A percentile compares a stretch with the other conserved stretches of the same genome.
These are phyloP conservation scores for Astrocystis sublimbata DNA, from an alignment of 495 filamentous ascomycete genomes.

Conservation along the genomic window DNA sequence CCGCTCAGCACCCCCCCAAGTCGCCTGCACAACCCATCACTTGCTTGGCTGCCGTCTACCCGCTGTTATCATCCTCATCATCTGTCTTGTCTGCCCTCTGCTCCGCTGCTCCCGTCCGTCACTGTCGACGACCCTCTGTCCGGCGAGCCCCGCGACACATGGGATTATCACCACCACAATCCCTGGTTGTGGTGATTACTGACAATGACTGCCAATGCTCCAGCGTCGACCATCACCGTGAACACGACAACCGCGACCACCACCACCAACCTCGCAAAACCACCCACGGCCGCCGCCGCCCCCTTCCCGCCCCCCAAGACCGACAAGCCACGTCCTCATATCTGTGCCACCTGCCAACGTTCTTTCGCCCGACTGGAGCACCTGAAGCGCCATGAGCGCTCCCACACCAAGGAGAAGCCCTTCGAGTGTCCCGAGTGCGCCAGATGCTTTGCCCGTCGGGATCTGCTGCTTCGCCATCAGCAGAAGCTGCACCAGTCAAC, in stretches of 20 bases:
- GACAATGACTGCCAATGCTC: slow-evolving; percentile 24
- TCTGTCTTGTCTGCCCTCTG: not conserved
- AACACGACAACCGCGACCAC: too few relatives aligned
- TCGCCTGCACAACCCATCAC: not conserved
- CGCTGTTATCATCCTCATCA: too few relatives aligned
- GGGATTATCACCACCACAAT: slow-evolving; percentile 2
- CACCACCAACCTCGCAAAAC: too few relatives aligned
- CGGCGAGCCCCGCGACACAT: slow-evolving; percentile 16
- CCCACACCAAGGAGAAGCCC: slow-evolving; percentile 98
- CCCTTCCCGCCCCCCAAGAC: slow-evolving; percentile 81
- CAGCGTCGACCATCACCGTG: slow-evolving; percentile 54
- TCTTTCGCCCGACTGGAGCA: slow-evolving; percentile 96
- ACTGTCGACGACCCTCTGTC: not conserved
- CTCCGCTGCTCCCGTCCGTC: not conserved
- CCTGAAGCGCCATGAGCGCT: slow-evolving; percentile 96
- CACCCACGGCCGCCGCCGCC: slow-evolving; percentile 34
- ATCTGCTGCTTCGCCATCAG: slow-evolving; percentile 91
- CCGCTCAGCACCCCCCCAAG: too few relatives aligned
- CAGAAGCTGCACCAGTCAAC: slow-evolving; percentile 99
- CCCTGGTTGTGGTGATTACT: slow-evolving; percentile 21
- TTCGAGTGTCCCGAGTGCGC: slow-evolving; percentile 97
- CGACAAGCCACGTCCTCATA: slow-evolving; percentile 94
- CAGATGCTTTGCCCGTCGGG: slow-evolving; percentile 91
- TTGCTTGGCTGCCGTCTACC: not conserved
- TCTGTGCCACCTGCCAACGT: slow-evolving; percentile 88